Evolutionary conservation across 129 eudicot species (phyloP).

Genomic region (Deinandra increscens): DNA sequence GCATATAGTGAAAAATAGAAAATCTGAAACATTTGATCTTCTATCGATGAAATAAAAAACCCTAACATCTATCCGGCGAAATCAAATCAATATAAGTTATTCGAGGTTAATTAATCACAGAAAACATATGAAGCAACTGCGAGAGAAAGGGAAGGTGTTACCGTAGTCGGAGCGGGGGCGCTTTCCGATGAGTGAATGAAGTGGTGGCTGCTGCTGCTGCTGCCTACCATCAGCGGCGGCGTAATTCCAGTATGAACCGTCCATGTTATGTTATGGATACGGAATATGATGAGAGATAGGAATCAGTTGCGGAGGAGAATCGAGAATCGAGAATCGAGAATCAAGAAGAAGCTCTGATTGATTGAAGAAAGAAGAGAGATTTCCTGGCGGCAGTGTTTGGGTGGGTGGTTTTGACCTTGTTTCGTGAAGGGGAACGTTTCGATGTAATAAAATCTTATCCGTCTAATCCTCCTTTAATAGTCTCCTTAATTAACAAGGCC

Average conservation of each 20-base stretch:
- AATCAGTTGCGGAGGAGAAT: constrained; percentile 16
- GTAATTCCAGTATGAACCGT: constrained; percentile 62
- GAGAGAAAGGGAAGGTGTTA: constrained; percentile 16
- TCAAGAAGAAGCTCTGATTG: constrained; percentile 1
- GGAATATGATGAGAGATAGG: neutral
- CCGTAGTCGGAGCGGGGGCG: constrained; percentile 76
- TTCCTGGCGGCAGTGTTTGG: constrained; percentile 1
- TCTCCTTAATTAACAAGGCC: too few relatives aligned
- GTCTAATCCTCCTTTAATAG: too few relatives aligned
- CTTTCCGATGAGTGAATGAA: constrained; percentile 41
- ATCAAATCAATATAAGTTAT: neutral
- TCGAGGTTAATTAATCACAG: neutral
- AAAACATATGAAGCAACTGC: neutral
- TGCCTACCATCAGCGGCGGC: constrained; percentile 36
- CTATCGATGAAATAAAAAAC: neutral
- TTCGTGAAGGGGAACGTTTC: neutral
- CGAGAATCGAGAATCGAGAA: constrained; percentile 17
- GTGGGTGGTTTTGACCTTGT: neutral
- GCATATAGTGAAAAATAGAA: neutral
- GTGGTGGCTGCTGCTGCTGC: constrained; percentile 26
- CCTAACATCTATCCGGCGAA: constrained; percentile 17
- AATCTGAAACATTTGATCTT: neutral
- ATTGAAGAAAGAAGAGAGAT: neutral
- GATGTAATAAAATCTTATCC: too few relatives aligned
- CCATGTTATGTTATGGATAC: constrained; percentile 27